phyloP scores from a whole-genome alignment of 768 basidiomycete species.

The Leucosporidium yakuticum region DNA sequence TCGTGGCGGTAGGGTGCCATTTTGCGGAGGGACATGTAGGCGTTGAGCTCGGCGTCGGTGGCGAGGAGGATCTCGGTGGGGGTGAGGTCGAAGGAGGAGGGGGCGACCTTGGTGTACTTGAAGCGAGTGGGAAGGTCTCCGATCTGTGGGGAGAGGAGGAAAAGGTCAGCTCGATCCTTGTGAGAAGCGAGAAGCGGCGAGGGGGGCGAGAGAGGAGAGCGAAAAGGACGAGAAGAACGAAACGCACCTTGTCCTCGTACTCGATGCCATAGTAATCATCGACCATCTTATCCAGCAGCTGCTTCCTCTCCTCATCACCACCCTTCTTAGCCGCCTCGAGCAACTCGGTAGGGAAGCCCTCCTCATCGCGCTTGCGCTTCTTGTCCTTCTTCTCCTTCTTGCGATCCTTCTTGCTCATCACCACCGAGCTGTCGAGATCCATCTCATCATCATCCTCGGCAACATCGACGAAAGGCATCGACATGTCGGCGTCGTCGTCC shows the following conservation, averaged over 20 bases:
- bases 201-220: background rate
- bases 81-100: slow-evolving; percentile 57
- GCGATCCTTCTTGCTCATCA: slow-evolving; percentile 45
- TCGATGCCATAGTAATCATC: slow-evolving; percentile 84
- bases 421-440: slow-evolving; percentile 44
- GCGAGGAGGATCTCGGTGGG: slow-evolving; percentile 85
- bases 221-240: background rate
- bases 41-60: slow-evolving; percentile 85
- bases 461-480: slow-evolving; percentile 50
- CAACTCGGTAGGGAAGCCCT: slow-evolving; percentile 31
- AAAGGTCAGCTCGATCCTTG: background rate
- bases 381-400: slow-evolving; percentile 37
- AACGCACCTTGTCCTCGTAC: slow-evolving; percentile 86
- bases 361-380: slow-evolving; percentile 32
- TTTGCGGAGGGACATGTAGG: slow-evolving; percentile 81
- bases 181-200: background rate
- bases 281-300: slow-evolving; percentile 78
- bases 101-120: slow-evolving; percentile 69
- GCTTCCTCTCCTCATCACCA: slow-evolving; percentile 66
- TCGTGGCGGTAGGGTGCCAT: slow-evolving; percentile 74
- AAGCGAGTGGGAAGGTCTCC: slow-evolving; percentile 87
- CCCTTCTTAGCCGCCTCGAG: slow-evolving; percentile 39
- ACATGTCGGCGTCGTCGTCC: slow-evolving; percentile 50
- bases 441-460: slow-evolving; percentile 34
- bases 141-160: slow-evolving; percentile 53